Conservation (phyloP, 768 basidiomycete species). For the Xerocomellus dryophilus region DNA sequence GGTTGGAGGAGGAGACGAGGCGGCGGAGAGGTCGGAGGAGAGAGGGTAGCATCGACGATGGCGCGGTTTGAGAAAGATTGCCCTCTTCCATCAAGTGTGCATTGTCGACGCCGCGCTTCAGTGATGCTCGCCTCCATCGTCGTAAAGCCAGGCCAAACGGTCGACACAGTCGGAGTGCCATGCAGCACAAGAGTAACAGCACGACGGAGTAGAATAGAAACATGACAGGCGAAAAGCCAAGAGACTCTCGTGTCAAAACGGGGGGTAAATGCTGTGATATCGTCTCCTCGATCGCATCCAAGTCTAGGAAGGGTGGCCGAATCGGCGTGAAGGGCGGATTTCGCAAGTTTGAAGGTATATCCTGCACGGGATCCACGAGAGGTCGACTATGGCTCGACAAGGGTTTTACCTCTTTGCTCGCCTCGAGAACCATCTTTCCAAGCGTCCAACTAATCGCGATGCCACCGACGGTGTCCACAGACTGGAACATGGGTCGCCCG, state of each 20-base stretch:
- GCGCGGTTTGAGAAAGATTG: constrained; percentile 3
- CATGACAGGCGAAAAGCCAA: constrained; percentile 72
- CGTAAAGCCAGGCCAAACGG: constrained; percentile 45
- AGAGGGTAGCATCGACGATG: constrained; percentile 22
- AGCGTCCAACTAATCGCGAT: constrained; percentile 97
- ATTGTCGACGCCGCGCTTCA: constrained; percentile 32
- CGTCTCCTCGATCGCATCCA: constrained; percentile 60
- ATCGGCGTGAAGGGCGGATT: constrained; percentile 55
- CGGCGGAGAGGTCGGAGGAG: constrained; percentile 30
- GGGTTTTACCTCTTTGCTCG: constrained; percentile 77
- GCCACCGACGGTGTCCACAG: constrained; percentile 85
- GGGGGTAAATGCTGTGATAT: constrained; percentile 66
- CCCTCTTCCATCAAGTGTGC: constrained; percentile 51
- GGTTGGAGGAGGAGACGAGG: constrained; percentile 19
- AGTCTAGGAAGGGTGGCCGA: constrained; percentile 56
- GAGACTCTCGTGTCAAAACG: constrained; percentile 56
- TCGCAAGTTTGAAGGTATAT: constrained; percentile 51
- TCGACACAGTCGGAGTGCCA: constrained; percentile 58
- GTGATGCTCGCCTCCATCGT: constrained; percentile 41
- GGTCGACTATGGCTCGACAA: constrained; percentile 48
- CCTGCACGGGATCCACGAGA: constrained; percentile 71
- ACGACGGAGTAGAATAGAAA: constrained; percentile 53
- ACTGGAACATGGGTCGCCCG: constrained; percentile 83
- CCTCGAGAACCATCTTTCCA: constrained; percentile 98
- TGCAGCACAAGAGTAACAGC: constrained; percentile 40